phyloP scores from a whole-genome alignment of 495 filamentous ascomycete genomes.

The Penicillium psychrofluorescens region DNA sequence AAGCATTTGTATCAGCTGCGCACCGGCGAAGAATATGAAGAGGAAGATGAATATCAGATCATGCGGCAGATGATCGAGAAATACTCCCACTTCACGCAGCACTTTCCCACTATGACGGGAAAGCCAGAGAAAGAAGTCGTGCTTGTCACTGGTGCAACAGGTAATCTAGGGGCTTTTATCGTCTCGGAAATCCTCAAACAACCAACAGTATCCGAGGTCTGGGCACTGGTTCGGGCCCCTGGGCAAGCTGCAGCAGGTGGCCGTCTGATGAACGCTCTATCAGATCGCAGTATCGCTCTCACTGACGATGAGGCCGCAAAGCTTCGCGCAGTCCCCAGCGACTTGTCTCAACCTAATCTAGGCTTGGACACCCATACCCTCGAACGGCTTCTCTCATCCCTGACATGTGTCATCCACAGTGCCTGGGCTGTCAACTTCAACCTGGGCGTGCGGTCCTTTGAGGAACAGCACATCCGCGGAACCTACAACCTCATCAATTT shows the following conservation, averaged over 20 bases:
- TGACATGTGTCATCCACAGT: slow-evolving; percentile 50
- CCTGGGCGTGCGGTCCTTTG: slow-evolving; percentile 52
- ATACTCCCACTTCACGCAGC: slow-evolving; percentile 30
- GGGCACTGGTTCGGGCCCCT: slow-evolving; percentile 52
- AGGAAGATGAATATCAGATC: slow-evolving; percentile 19
- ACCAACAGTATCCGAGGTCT: slow-evolving; percentile 32
- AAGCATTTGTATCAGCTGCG: slow-evolving; percentile 17
- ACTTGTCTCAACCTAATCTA: slow-evolving; percentile 29
- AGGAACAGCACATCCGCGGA: slow-evolving; percentile 49
- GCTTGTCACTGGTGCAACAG: slow-evolving; percentile 54
- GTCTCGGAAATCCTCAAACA: slow-evolving; percentile 33
- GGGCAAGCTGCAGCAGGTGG: slow-evolving; percentile 15
- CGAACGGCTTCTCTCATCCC: slow-evolving; percentile 28
- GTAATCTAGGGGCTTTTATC: slow-evolving; percentile 52
- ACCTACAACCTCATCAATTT: slow-evolving; percentile 54
- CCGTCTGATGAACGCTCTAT: slow-evolving; percentile 13
- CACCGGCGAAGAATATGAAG: slow-evolving; percentile 13
- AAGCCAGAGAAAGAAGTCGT: slow-evolving; percentile 12
- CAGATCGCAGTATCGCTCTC: slow-evolving; percentile 14
- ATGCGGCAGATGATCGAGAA: slow-evolving; percentile 32
- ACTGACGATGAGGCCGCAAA: slow-evolving; percentile 11
- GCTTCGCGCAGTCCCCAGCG: slow-evolving; percentile 13
- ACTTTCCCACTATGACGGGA: slow-evolving; percentile 14
- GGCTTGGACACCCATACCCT: slow-evolving; percentile 36
- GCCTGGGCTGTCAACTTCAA: slow-evolving; percentile 76